Evolutionary conservation across 75 land plant species (phyloP), one percentile per base, ranked within the genome.

Genomic region (Picea glauca): DNA sequence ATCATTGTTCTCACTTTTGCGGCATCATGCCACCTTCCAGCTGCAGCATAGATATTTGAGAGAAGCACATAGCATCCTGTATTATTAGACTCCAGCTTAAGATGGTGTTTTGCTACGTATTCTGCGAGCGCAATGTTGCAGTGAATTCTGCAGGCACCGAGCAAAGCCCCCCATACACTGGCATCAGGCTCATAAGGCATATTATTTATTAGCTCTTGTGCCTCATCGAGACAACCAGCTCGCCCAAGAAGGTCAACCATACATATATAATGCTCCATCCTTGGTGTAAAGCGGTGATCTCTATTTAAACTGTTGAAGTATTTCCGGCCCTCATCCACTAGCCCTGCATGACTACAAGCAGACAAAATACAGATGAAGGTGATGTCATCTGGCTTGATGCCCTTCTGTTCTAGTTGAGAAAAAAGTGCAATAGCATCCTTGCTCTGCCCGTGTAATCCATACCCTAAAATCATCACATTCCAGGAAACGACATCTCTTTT

Each of bases 221-320:
- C 95, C 35, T 91, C 86, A 14, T 20, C 14, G 8, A 88, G 43
- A 38, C 78, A 76, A 13, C 90, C 87, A 5, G 86, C 82, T 35
- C 93, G 87, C 1, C 93, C 90, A 18, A 91, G 30, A 57, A 91
- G 84, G 79, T 93, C 96, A 33, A 93, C 91, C 85, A 93, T 81
- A 58, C 93, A 91, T 17, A 88, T 80, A 72, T 89, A 91, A 59
- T 93, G 95, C 76, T 91, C 91, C 67, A 89, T 78, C 60, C 78
- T 85, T 46, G 93, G 93, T 33, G 72, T 88, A 58, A 91, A 77
- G 9, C 77, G 26, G 76, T 85, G 84, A 21, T 83, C 58, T 57
- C 32, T 50, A 8, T 9, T 59, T 91, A 93, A 91, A 26, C 26
- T 57, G 11, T 82, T 12, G 62, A 87, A 93, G 56, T 87, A 88